Evolutionary conservation across 1,139 yeast genomes (phyloP), one percentile per base, ranked within the genome.

Genomic region (Kodamaea fungicola): DNA sequence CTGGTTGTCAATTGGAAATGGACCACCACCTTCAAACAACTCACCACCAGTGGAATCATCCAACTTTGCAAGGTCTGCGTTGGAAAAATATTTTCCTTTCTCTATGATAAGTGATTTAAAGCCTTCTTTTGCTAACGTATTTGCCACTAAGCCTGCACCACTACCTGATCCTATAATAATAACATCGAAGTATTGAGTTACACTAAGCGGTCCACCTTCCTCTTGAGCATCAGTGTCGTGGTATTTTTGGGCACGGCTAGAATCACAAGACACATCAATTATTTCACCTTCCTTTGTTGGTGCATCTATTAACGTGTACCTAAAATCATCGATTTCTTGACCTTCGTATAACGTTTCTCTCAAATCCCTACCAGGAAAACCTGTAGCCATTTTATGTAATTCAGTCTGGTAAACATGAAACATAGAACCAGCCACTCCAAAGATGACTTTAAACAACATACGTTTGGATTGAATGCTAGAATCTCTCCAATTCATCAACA

Each of bases 101-200:
- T 78, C 83, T 10, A 78, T 49, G 1, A 78, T 73, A 32, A 78
- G 57, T 23, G 74, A 69, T 27, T 57, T 61, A 46, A 52, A 59
- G 7, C 81, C 82, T 26, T 61, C 64, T n/a, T 62, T 53, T 2
- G 74, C 57, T 35, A 78, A 62, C 2, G 76, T 64, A 33, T 71
- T 70, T 2, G 81, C 81, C 1, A 66, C 74, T 0, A 77, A 82
- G 5, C 81, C 81, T 2, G 79, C 76, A 5, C 81, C 79, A 10
- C 75, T 59, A 2, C 83, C 83, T 3, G 79, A 72, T 4, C 83
- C 83, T 31, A 77, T 62, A 31, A 78, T 64, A 19, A 75, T 58
- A 4, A 61, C 80, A 44, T 76, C 73, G 19, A 25, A 30, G 31
- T 65, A 51, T 19, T 65, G 57, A 4, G 73, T 71, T 32, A 70